These are phyloP conservation scores for Candida coleopterorum DNA, from an alignment of 805 yeast species.

Conservation along the genomic window DNA sequence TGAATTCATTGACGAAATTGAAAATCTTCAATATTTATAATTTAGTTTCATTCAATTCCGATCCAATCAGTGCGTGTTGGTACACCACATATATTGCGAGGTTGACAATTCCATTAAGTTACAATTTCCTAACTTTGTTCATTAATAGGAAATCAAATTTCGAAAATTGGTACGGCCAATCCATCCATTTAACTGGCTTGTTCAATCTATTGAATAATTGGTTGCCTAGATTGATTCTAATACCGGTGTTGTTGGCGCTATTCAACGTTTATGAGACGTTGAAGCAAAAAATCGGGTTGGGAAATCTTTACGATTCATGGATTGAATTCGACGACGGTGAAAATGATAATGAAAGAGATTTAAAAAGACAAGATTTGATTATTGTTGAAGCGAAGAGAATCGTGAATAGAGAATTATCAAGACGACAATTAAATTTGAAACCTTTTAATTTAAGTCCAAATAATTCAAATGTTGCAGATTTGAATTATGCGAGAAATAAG, in stretches of 20 bases:
- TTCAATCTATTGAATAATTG: slow-evolving; percentile 69
- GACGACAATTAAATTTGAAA: slow-evolving; percentile 23
- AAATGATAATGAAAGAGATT: slow-evolving; percentile 12
- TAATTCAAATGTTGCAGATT: slow-evolving; percentile 13
- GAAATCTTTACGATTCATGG: slow-evolving; percentile 35
- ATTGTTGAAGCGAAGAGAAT: slow-evolving; percentile 42
- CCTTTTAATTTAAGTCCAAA: slow-evolving; percentile 20
- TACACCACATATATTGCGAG: slow-evolving; percentile 79
- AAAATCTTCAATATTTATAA: slow-evolving; percentile 74
- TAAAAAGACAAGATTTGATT: slow-evolving; percentile 29
- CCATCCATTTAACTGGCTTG: slow-evolving; percentile 69
- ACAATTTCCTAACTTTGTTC: slow-evolving; percentile 69
- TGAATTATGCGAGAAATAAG: slow-evolving; percentile 26
- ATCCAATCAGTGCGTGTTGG: slow-evolving; percentile 69
- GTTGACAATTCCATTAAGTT: slow-evolving; percentile 75
- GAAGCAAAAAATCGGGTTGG: slow-evolving; percentile 36
- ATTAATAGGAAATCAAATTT: slow-evolving; percentile 50
- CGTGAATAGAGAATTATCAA: slow-evolving; percentile 28
- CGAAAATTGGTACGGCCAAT: slow-evolving; percentile 69
- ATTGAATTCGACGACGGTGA: slow-evolving; percentile 31
- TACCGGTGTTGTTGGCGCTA: slow-evolving; percentile 63
- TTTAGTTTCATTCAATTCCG: slow-evolving; percentile 65
- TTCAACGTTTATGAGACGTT: slow-evolving; percentile 66
- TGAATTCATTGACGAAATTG: slow-evolving; percentile 61
- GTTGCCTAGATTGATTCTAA: slow-evolving; percentile 67